Percentiles rank a stretch among this genome's conserved stretches.
These are phyloP conservation scores for Selaginella moellendorffii DNA, from an alignment of 75 land plant species.

Conservation along the genomic window DNA sequence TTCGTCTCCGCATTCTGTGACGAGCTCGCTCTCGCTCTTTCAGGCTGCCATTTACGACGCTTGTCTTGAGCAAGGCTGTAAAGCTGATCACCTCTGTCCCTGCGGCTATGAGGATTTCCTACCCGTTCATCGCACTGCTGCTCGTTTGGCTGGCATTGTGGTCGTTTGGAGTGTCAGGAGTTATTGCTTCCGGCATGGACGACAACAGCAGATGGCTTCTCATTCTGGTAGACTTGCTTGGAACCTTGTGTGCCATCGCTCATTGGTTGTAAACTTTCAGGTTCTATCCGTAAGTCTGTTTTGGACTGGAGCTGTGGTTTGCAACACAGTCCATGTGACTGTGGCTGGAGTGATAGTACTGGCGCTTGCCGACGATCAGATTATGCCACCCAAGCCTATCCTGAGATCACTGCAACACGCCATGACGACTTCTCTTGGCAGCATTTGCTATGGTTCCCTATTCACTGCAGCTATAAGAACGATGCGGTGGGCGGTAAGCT, in stretches of 20 bases:
- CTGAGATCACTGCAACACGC: slow-evolving; percentile 45
- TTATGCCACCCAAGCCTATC: slow-evolving; percentile 40
- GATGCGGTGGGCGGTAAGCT: slow-evolving; percentile 71
- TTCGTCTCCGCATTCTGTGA: not conserved
- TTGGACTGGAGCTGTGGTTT: slow-evolving; percentile 90
- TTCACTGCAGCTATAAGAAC: slow-evolving; percentile 83
- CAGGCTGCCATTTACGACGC: slow-evolving; percentile 80
- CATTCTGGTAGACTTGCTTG: slow-evolving; percentile 63
- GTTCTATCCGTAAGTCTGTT: slow-evolving; percentile 73
- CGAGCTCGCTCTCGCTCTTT: not conserved
- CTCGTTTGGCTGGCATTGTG: slow-evolving; percentile 78
- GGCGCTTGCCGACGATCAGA: slow-evolving; percentile 38
- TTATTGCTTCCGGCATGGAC: slow-evolving; percentile 61
- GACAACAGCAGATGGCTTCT: slow-evolving; percentile 48
- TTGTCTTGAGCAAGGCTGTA: slow-evolving; percentile 71
- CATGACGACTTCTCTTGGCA: slow-evolving; percentile 72
- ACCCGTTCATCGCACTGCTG: slow-evolving; percentile 52
- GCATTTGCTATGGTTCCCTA: slow-evolving; percentile 90
- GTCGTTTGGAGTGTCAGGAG: slow-evolving; percentile 83
- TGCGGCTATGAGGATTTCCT: slow-evolving; percentile 62
- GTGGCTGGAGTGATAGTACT: slow-evolving; percentile 72
- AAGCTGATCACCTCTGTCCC: slow-evolving; percentile 63
- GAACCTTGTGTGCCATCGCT: not conserved
- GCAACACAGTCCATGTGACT: slow-evolving; percentile 76
- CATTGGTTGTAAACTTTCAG: slow-evolving; percentile 22